These are phyloP conservation scores for Annulohypoxylon stygium DNA, from an alignment of 495 filamentous ascomycete species.

Conservation along the genomic window DNA sequence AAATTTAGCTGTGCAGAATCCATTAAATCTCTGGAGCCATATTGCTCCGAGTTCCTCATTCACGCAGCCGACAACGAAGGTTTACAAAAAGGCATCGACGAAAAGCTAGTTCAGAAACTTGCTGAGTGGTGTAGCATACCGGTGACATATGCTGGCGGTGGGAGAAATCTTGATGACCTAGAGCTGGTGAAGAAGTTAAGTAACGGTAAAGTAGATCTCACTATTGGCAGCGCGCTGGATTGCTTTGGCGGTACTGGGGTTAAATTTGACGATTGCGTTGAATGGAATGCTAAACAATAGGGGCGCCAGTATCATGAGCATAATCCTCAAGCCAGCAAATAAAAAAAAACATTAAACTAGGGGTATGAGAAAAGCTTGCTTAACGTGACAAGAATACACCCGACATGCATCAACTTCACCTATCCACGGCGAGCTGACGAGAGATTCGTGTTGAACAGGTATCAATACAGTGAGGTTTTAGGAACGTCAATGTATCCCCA, in stretches of 20 bases:
- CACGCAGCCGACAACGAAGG: conserved; percentile 99
- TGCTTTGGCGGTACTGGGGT: conserved; percentile 92
- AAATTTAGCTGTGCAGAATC: conserved; percentile 66
- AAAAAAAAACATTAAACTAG: conserved; percentile 4
- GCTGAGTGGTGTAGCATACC: conserved; percentile 90
- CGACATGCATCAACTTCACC: conserved; percentile 18
- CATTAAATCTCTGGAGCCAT: conserved; percentile 83
- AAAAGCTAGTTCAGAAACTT: conserved; percentile 80
- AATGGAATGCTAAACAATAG: conserved; percentile 76
- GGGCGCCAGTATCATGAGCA: not conserved
- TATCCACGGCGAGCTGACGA: not conserved
- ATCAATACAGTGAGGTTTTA: conserved; percentile 35
- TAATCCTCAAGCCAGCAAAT: conserved; percentile 1
- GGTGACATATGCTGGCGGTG: conserved; percentile 95
- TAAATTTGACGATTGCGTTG: conserved; percentile 86
- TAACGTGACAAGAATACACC: conserved; percentile 16
- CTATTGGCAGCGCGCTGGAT: conserved; percentile 95
- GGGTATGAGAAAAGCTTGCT: conserved; percentile 15
- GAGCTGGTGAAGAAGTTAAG: conserved; percentile 83
- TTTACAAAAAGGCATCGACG: conserved; percentile 89
- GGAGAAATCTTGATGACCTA: conserved; percentile 81
- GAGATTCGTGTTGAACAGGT: conserved; percentile 22
- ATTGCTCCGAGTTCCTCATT: conserved; percentile 95
- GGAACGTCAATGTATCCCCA: conserved; percentile 26
- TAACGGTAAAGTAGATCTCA: conserved; percentile 86